phyloP scores from a whole-genome alignment of 805 yeast genomes.

The Cyberlindnera xylosilytica region DNA sequence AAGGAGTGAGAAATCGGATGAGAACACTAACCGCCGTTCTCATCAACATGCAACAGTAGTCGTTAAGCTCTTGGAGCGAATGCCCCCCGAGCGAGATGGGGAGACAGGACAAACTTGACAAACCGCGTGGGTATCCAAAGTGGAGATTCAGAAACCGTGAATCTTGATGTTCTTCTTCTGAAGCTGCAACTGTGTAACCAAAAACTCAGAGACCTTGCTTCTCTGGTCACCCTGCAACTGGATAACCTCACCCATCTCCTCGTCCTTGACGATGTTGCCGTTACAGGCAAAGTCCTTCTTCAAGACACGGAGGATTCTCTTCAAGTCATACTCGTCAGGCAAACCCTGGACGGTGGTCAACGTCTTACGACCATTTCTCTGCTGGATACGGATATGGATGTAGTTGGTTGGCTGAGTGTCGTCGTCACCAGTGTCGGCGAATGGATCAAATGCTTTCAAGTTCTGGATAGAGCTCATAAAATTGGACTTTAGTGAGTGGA shows the following conservation, averaged over 20 bases:
- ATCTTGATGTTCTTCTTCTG: constrained; percentile 96
- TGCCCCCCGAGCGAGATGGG: too few species aligned
- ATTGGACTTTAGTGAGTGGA: not conserved
- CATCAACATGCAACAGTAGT: not conserved
- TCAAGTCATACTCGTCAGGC: constrained; percentile 90
- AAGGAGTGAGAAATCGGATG: too few species aligned
- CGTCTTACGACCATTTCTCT: constrained; percentile 99
- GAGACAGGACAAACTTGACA: not conserved
- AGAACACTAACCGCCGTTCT: not conserved
- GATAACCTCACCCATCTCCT: constrained; percentile 93
- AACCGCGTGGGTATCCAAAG: too few species aligned
- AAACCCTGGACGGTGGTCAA: constrained; percentile 98
- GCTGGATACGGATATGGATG: constrained; percentile 98
- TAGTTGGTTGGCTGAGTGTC: constrained; percentile 94
- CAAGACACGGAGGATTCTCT: constrained; percentile 87
- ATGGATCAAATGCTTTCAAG: constrained; percentile 86
- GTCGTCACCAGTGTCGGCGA: constrained; percentile 99
- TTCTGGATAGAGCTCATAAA: constrained; percentile 89
- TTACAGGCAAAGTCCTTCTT: constrained; percentile 99
- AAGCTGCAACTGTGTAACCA: constrained; percentile 79
- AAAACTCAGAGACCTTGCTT: constrained; percentile 90
- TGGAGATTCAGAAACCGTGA: constrained; percentile 78
- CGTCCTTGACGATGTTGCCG: constrained; percentile 96
- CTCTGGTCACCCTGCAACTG: constrained; percentile 99
- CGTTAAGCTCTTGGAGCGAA: too few species aligned